phyloP scores from a whole-genome alignment of 108 stramenopile species.

The Nitzschia palea region DNA sequence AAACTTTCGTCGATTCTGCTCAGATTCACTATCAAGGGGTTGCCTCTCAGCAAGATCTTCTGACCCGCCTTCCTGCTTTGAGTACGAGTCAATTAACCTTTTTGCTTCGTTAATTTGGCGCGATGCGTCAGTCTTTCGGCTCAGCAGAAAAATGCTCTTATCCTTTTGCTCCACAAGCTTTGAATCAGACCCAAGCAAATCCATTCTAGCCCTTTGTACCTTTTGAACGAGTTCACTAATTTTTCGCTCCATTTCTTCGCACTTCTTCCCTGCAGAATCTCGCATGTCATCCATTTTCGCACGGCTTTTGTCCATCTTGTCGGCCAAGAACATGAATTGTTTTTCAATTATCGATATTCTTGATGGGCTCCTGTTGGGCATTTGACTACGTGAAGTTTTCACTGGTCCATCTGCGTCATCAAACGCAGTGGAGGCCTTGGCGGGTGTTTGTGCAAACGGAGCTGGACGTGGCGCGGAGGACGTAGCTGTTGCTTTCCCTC shows the following conservation, averaged over 20 bases:
- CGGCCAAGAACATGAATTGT: slow-evolving; percentile 7
- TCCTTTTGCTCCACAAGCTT: slow-evolving; percentile 8
- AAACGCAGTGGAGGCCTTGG: too few relatives aligned
- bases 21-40: slow-evolving; percentile 69
- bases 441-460: too few relatives aligned
- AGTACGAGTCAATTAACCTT: slow-evolving; percentile 35
- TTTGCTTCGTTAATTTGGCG: slow-evolving; percentile 43
- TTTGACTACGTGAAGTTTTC: too few relatives aligned
- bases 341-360: neutral
- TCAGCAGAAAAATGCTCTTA: slow-evolving; percentile 19
- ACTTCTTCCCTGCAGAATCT: neutral
- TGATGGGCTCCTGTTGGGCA: too few relatives aligned
- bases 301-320: neutral
- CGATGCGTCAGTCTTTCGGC: slow-evolving; percentile 32
- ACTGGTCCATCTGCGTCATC: too few relatives aligned
- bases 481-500: slow-evolving; percentile 3
- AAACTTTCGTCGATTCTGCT: slow-evolving; percentile 52
- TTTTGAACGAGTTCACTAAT: slow-evolving; percentile 13
- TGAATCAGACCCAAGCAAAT: slow-evolving; percentile 4
- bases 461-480: neutral
- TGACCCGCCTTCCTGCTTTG: slow-evolving; percentile 4
- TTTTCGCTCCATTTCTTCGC: slow-evolving; percentile 10
- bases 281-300: slow-evolving; percentile 4
- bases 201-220: slow-evolving; percentile 5
- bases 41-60: slow-evolving; percentile 35